phyloP scores from a whole-genome alignment of 2,329 filamentous ascomycete genomes.

The Alternaria rosae region DNA sequence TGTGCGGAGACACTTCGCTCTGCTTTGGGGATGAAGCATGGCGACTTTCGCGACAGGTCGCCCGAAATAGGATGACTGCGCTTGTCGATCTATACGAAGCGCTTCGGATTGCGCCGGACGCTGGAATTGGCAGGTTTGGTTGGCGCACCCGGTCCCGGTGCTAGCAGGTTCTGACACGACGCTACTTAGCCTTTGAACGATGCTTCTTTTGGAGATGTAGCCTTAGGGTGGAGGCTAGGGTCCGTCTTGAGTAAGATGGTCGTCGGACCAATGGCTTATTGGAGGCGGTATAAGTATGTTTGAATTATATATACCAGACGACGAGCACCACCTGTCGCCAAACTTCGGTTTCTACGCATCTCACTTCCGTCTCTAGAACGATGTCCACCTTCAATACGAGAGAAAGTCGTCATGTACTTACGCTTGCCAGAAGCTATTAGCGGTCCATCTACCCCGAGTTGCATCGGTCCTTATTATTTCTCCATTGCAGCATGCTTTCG shows the following conservation, averaged over 20 bases:
- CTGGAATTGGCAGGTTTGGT: not conserved
- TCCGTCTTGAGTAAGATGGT: not conserved
- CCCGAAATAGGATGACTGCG: not conserved
- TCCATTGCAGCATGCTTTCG: not conserved
- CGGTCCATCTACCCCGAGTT: not conserved
- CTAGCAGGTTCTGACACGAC: not conserved
- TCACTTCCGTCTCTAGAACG: accelerated
- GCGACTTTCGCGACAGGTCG: not conserved
- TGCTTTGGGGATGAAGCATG: not conserved
- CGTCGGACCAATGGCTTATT: not conserved
- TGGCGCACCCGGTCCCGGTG: not conserved
- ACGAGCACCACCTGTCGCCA: not conserved
- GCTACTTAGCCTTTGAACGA: not conserved
- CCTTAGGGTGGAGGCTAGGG: not conserved
- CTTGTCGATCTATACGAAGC: not conserved
- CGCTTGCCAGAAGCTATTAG: not conserved
- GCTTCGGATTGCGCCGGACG: not conserved
- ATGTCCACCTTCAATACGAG: not conserved
- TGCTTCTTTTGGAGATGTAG: not conserved
- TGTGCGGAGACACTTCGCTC: not conserved
- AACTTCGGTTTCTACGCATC: not conserved
- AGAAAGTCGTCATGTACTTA: not conserved
- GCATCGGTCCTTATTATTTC: not conserved
- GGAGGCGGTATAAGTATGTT: not conserved
- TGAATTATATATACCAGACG: too few relatives aligned